Conservation (phyloP, 768 basidiomycete species). For the Tricholoma furcatifolium region DNA sequence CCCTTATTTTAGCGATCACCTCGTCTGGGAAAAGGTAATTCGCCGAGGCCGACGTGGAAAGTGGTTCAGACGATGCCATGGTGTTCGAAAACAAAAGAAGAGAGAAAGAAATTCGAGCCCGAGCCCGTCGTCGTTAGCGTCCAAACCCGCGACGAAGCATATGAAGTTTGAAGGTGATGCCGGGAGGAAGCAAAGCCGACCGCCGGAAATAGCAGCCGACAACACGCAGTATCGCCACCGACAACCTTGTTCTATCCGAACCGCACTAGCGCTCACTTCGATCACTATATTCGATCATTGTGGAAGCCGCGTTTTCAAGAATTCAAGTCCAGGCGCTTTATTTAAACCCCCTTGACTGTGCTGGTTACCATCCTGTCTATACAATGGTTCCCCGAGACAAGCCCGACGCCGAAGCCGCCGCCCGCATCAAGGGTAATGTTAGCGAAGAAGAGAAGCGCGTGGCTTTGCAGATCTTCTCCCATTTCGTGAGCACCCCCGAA, state of each 20-base stretch:
- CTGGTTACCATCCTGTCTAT: neutral
- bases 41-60: neutral
- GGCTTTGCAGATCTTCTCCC: conserved; percentile 29
- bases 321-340: no score
- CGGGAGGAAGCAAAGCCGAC: conserved; percentile 6
- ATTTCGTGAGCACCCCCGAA: conserved; percentile 34
- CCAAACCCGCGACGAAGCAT: neutral
- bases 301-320: no score
- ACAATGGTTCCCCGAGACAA: neutral
- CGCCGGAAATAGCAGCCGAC: neutral
- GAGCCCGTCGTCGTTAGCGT: neutral
- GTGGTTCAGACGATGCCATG: neutral
- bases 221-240: neutral
- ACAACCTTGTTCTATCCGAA: neutral
- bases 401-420: conserved; percentile 22
- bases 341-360: neutral
- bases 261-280: no score
- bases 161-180: conserved; percentile 1
- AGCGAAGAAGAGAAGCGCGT: conserved; percentile 36
- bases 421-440: conserved; percentile 39
- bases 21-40: conserved; percentile 22
- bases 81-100: neutral
- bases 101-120: neutral
- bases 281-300: no score
- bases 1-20: conserved; percentile 24